phyloP scores from a whole-genome alignment of 345 rosid genomes.

The Populus euphratica region DNA sequence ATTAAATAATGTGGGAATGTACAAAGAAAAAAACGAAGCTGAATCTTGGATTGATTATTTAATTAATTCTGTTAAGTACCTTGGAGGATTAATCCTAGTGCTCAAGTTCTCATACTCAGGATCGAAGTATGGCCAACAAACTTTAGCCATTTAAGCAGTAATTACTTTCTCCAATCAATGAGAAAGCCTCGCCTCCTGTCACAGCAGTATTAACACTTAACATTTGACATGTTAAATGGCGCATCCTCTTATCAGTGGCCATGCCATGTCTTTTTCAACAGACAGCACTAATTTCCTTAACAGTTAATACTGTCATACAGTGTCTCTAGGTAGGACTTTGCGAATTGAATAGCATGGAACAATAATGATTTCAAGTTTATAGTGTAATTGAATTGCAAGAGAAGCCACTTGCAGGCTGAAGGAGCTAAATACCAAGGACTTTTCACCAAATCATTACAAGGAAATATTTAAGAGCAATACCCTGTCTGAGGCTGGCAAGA shows the following conservation, averaged over 20 bases:
- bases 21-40: neutral
- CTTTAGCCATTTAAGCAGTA: slow-evolving; percentile 52
- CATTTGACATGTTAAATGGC: neutral
- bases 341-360: neutral
- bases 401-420: neutral
- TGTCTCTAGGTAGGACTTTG: neutral
- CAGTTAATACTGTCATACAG: neutral
- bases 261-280: neutral
- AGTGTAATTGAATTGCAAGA: neutral
- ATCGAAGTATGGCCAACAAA: slow-evolving; percentile 89
- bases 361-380: neutral
- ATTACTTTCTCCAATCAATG: slow-evolving; percentile 7
- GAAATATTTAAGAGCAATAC: neutral
- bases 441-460: neutral
- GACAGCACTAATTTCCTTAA: neutral
- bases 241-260: neutral
- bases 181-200: slow-evolving; percentile 7
- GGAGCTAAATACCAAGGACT: neutral
- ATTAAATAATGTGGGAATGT: neutral
- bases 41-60: neutral
- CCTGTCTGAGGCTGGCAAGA: neutral
- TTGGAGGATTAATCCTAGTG: slow-evolving; percentile 86
- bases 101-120: slow-evolving; percentile 92
- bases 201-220: neutral
- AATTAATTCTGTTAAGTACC: slow-evolving; percentile 32